Evolutionary conservation across 176 grass and related monocot species (phyloP).

Genomic region (Zea luxurians): DNA sequence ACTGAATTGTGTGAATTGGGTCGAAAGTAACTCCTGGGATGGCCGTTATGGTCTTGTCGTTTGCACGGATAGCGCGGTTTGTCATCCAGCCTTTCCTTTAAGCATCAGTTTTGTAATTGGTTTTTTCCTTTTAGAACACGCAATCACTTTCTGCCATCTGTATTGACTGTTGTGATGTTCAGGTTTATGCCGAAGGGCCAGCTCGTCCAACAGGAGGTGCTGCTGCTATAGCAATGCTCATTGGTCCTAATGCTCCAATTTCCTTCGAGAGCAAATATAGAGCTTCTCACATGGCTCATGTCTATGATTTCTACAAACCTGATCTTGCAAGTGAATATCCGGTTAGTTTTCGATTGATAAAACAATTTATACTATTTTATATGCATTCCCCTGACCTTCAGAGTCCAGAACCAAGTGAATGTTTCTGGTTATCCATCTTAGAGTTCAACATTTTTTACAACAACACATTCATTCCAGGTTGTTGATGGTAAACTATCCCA

Average conservation of each 20-base stretch:
- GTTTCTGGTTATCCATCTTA: not conserved
- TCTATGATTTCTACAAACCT: constrained; percentile 90
- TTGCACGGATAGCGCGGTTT: constrained; percentile 81
- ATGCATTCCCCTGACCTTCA: not conserved
- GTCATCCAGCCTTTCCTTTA: constrained; percentile 18
- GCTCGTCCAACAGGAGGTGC: constrained; percentile 78
- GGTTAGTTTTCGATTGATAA: constrained; percentile 46
- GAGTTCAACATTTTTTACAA: not conserved
- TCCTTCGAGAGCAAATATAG: constrained; percentile 82
- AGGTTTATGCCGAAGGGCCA: constrained; percentile 90
- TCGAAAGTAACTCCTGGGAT: constrained; percentile 83
- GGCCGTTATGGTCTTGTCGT: constrained; percentile 76
- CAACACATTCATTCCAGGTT: constrained; percentile 46
- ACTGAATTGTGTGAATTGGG: constrained; percentile 87
- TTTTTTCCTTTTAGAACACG: not conserved
- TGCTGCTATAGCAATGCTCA: constrained; percentile 84
- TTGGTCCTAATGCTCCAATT: constrained; percentile 83
- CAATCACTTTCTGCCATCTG: not conserved
- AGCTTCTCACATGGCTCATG: constrained; percentile 87
- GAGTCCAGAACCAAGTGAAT: not conserved
- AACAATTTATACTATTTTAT: not conserved
- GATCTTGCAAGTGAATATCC: constrained; percentile 90
- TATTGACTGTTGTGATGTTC: not conserved
- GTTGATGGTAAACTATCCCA: constrained; percentile 88
- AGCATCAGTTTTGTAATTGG: not conserved